These are phyloP conservation scores for Boletellus dicymbophilus DNA, from an alignment of 1,284 basidiomycete species.

Conservation along the genomic window DNA sequence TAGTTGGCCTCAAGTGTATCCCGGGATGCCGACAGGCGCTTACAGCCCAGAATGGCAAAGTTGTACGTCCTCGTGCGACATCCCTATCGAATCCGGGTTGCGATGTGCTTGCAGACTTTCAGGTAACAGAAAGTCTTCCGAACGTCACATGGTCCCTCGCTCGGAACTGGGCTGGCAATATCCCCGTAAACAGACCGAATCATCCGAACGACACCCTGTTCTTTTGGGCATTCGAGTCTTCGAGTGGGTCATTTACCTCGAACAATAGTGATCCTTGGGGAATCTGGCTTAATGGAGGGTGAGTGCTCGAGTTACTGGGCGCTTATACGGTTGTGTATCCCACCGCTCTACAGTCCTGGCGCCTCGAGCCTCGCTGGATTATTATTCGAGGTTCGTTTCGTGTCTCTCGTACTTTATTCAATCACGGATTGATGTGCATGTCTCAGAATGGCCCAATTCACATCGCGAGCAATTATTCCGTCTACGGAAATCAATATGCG, in stretches of 20 bases:
- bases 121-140: conserved; percentile 56
- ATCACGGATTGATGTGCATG: neutral
- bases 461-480: conserved; percentile 50
- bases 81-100: conserved; percentile 40
- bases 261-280: conserved; percentile 57
- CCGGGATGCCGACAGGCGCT: conserved; percentile 37
- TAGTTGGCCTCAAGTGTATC: conserved; percentile 32
- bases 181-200: conserved; percentile 58
- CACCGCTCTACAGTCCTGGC: conserved; percentile 50
- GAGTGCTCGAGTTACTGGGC: conserved; percentile 27
- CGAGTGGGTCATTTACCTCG: conserved; percentile 57
- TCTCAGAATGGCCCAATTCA: conserved; percentile 67
- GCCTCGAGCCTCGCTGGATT: conserved; percentile 66
- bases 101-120: conserved; percentile 50
- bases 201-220: conserved; percentile 66
- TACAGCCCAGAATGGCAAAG: conserved; percentile 62
- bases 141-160: conserved; percentile 61
- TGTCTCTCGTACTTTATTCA: neutral
- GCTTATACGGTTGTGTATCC: neutral
- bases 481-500: conserved; percentile 50
- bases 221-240: conserved; percentile 70
- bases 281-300: conserved; percentile 78
- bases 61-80: conserved; percentile 42
- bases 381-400: conserved; percentile 55
- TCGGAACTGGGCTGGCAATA: conserved; percentile 67